These are phyloP conservation scores for Botrytis medusae DNA, from an alignment of 2,329 filamentous ascomycete species.

Conservation along the genomic window DNA sequence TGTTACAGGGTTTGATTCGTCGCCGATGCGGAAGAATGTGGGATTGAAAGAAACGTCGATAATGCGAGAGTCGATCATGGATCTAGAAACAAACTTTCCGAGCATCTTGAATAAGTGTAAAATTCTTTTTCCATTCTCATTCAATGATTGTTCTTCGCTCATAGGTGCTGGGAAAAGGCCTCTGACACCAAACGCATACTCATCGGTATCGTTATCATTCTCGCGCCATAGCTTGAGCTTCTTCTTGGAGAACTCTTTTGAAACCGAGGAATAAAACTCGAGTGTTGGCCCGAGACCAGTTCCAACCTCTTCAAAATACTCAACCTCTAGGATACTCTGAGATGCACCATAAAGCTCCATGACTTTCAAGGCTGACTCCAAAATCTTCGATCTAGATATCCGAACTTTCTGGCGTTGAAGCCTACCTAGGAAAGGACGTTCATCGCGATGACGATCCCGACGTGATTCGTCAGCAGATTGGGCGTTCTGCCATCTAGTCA, in stretches of 20 bases:
- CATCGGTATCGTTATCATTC: constrained; percentile 71
- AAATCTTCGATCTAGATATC: constrained; percentile 88
- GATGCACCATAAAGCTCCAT: constrained; percentile 99
- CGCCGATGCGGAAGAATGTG: constrained; percentile 93
- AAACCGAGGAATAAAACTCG: constrained; percentile 97
- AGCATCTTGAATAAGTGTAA: constrained; percentile 88
- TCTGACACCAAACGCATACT: constrained; percentile 80
- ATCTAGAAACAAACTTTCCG: constrained; percentile 94
- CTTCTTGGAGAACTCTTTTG: constrained; percentile 95
- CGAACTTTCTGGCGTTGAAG: constrained; percentile 97
- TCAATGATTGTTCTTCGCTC: constrained; percentile 70
- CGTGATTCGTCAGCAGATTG: constrained; percentile 79
- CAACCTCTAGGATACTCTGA: constrained; percentile 91
- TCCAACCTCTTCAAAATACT: constrained; percentile 98
- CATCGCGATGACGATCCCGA: constrained; percentile 79
- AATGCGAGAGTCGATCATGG: constrained; percentile 97
- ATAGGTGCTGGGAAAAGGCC: constrained; percentile 92
- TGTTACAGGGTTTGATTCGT: constrained; percentile 62
- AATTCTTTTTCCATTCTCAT: constrained; percentile 82
- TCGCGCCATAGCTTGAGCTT: constrained; percentile 97
- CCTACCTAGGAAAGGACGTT: constrained; percentile 85
- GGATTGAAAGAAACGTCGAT: constrained; percentile 98
- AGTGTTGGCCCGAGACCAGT: constrained; percentile 93
- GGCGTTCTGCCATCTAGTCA: constrained; percentile 95
- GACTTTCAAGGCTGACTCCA: constrained; percentile 95